These are phyloP conservation scores for Didymella lethalis DNA, from an alignment of 2,329 filamentous ascomycete genomes.

Conservation along the genomic window DNA sequence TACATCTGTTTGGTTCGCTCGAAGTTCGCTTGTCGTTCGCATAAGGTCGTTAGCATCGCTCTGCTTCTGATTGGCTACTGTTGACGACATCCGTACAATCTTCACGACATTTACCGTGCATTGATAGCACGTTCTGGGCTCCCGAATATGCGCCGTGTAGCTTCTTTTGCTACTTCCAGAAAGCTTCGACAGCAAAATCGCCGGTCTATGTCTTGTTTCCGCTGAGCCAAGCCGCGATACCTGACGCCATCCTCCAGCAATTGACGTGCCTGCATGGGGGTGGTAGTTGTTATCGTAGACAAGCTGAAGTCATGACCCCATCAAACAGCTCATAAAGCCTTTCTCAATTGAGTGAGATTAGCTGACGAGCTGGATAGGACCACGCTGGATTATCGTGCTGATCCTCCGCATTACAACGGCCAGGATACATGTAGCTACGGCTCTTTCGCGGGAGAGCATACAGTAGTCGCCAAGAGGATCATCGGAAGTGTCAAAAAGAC, in stretches of 20 bases:
- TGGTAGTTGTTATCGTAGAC: conserved; percentile 16
- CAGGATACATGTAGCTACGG: background rate
- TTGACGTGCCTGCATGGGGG: conserved; percentile 32
- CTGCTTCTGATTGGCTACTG: conserved; percentile 6
- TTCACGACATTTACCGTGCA: conserved; percentile 11
- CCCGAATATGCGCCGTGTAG: background rate
- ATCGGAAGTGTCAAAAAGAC: too few relatives aligned
- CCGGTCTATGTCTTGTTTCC: background rate
- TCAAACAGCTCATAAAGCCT: background rate
- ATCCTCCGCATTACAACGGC: background rate
- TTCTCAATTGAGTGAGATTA: background rate
- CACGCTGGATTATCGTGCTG: background rate
- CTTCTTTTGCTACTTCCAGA: background rate
- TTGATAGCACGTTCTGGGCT: conserved; percentile 7
- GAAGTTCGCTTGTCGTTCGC: background rate
- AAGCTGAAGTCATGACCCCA: background rate
- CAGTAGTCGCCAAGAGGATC: background rate
- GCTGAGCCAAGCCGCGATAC: conserved; percentile 22
- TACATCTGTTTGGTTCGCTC: background rate
- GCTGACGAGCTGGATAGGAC: too few relatives aligned
- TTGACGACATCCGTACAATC: conserved; percentile 19
- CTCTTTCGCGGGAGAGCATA: background rate
- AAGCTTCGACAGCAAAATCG: background rate
- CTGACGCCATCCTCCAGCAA: conserved; percentile 28
- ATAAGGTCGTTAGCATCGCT: background rate